A percentile compares a stretch with the other conserved stretches of the same genome.
Conservation (phyloP, 73 alveolate species). For the Urostyla sp. region DNA sequence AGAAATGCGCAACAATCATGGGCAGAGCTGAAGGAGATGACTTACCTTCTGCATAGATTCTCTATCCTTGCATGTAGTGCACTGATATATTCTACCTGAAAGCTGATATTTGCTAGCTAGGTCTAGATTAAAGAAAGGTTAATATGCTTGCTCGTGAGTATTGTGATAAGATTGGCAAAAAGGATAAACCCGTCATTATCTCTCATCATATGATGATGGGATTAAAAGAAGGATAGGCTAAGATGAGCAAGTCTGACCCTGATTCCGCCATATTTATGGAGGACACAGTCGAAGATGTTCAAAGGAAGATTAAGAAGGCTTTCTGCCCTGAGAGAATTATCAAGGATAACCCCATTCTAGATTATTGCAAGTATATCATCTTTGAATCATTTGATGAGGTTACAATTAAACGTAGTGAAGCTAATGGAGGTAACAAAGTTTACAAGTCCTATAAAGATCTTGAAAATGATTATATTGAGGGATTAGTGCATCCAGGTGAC, state of each 20-base stretch:
- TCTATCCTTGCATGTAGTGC: conserved; percentile 99
- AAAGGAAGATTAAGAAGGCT: conserved; percentile 95
- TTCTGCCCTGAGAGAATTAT: conserved; percentile 90
- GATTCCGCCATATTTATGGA: conserved; percentile 99
- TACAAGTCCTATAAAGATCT: conserved; percentile 81
- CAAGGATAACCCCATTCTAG: conserved; percentile 95
- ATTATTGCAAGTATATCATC: conserved; percentile 86
- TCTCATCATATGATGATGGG: conserved; percentile 98
- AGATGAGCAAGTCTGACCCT: conserved; percentile 98
- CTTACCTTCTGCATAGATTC: conserved; percentile 95
- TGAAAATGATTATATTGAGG: conserved; percentile 83
- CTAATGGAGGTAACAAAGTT: conserved; percentile 81
- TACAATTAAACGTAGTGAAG: conserved; percentile 70
- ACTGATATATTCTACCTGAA: conserved; percentile 98
- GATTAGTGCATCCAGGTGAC: conserved; percentile 91
- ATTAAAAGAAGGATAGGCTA: conserved; percentile 93
- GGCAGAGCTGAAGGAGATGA: conserved; percentile 98
- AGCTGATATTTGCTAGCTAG: conserved; percentile 98
- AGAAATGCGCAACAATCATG: conserved; percentile 98
- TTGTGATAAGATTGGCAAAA: conserved; percentile 79
- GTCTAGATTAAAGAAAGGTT: conserved; percentile 99
- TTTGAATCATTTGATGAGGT: conserved; percentile 83
- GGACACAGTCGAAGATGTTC: conserved; percentile 97
- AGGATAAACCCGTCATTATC: conserved; percentile 95
- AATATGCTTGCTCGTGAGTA: conserved; percentile 99